Percentiles rank a stretch among this genome's conserved stretches.
phyloP scores from a whole-genome alignment of 116 monocot species.

The Trichopus zeylanicus region DNA sequence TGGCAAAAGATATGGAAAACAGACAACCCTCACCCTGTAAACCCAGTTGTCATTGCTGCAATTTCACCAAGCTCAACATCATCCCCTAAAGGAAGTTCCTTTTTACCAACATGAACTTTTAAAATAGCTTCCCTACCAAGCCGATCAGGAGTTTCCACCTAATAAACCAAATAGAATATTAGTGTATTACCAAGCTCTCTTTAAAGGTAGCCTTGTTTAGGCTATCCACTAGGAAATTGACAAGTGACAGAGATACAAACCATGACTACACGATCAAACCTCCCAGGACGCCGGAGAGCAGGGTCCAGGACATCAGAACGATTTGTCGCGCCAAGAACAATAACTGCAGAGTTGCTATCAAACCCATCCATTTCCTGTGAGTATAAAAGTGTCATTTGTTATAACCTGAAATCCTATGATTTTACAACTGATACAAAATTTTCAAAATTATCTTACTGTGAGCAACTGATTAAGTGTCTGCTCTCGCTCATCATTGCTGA shows the following conservation, averaged over 20 bases:
- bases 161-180: slow-evolving; percentile 6
- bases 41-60: slow-evolving; percentile 97
- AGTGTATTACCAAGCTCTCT: not conserved
- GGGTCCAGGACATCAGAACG: slow-evolving; percentile 97
- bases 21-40: slow-evolving; percentile 73
- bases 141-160: slow-evolving; percentile 98
- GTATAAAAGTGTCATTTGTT: not conserved
- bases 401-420: not conserved
- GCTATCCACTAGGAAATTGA: not conserved
- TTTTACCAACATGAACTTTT: slow-evolving; percentile 81
- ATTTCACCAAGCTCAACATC: slow-evolving; percentile 84
- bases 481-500: slow-evolving; percentile 99
- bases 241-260: slow-evolving; percentile 27
- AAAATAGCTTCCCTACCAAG: slow-evolving; percentile 94
- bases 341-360: slow-evolving; percentile 95
- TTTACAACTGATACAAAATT: not conserved
- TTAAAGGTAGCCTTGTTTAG: not conserved
- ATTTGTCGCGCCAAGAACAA: slow-evolving; percentile 98
- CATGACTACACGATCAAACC: slow-evolving; percentile 99
- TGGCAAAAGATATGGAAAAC: not conserved
- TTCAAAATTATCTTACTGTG: slow-evolving; percentile 48
- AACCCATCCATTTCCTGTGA: slow-evolving; percentile 99
- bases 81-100: slow-evolving; percentile 80
- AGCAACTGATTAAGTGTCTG: slow-evolving; percentile 99
- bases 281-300: slow-evolving; percentile 98